Conservation (phyloP, 176 grass and related monocot species). For the Pharus latifolius region DNA sequence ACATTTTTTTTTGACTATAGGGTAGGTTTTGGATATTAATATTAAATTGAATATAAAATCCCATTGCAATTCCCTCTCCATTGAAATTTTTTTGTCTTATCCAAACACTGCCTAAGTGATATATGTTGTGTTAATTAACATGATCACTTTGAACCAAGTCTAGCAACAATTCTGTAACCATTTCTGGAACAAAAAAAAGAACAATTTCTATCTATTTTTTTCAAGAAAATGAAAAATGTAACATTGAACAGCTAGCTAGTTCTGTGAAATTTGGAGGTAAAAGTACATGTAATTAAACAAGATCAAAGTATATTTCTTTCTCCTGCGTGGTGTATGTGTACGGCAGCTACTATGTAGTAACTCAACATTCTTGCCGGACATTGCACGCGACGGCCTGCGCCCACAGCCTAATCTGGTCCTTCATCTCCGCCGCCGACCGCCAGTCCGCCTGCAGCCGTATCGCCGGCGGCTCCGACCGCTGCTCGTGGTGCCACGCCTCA, state of each 20-base stretch:
- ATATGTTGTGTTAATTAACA: too few species aligned
- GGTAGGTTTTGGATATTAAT: too few species aligned
- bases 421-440: slow-evolving; percentile 52
- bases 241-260: background rate
- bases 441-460: slow-evolving; percentile 34
- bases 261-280: background rate
- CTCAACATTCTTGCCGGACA: slow-evolving; percentile 34
- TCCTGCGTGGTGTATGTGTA: background rate
- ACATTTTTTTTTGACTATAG: too few species aligned
- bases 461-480: slow-evolving; percentile 18
- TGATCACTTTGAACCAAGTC: too few species aligned
- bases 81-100: too few species aligned
- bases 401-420: slow-evolving; percentile 84
- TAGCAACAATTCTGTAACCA: too few species aligned
- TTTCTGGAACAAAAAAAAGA: background rate
- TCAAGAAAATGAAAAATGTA: background rate
- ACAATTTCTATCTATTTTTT: background rate
- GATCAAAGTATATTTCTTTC: background rate
- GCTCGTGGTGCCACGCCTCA: slow-evolving; percentile 45
- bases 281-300: background rate
- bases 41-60: too few species aligned
- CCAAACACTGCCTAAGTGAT: too few species aligned
- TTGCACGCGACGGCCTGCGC: slow-evolving; percentile 89
- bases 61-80: too few species aligned
- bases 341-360: background rate